Percentiles rank a stretch among this genome's conserved stretches.
phyloP scores from a whole-genome alignment of 805 yeast genomes.

The Nakazawaea sp. region DNA sequence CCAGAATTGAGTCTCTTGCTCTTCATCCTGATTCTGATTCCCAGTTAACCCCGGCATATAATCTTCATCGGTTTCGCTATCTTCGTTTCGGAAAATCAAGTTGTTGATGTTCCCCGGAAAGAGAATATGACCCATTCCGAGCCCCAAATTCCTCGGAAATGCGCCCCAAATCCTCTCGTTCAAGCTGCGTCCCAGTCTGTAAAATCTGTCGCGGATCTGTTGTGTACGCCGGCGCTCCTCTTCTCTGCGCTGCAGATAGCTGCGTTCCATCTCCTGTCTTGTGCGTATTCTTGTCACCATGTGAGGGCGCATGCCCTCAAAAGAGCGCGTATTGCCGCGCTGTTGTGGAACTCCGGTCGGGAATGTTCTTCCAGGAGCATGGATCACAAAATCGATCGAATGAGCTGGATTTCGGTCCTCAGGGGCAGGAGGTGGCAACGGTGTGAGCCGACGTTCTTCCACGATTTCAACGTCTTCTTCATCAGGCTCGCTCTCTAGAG shows the following conservation, averaged over 20 bases:
- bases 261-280: conserved; percentile 2
- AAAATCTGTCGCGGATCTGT: background rate
- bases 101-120: conserved; percentile 5
- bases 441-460: conserved; percentile 3
- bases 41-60: background rate
- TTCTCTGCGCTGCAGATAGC: conserved; percentile 1
- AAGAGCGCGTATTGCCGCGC: background rate
- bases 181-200: background rate
- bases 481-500: conserved; percentile 3
- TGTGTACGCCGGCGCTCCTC: conserved; percentile 2
- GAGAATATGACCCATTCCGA: conserved; percentile 3
- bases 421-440: conserved; percentile 1
- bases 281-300: conserved; percentile 8
- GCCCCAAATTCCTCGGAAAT: background rate
- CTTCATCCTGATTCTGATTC: background rate
- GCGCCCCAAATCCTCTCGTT: background rate
- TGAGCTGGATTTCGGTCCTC: background rate
- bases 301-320: conserved; percentile 3
- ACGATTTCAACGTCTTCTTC: conserved; percentile 13
- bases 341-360: conserved; percentile 1
- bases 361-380: conserved; percentile 9
- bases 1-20: conserved; percentile 8
- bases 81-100: conserved; percentile 3
- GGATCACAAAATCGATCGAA: conserved; percentile 1
- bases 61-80: background rate